Evolutionary conservation across 2,329 filamentous ascomycete species (phyloP).

Genomic region (Aureobasidium sp.): DNA sequence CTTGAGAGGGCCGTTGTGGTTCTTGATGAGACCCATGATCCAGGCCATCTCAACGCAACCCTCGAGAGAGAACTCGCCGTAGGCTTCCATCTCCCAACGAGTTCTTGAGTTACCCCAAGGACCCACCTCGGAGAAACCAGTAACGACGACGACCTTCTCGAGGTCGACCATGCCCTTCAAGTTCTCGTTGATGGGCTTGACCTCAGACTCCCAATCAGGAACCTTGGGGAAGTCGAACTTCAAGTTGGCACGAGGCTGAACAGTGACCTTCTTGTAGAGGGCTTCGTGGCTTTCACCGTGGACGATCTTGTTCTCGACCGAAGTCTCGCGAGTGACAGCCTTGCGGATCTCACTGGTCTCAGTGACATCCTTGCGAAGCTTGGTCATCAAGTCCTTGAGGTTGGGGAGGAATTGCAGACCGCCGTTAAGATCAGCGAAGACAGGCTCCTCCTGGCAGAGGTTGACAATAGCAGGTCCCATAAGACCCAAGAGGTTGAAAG

Average conservation of each 20-base stretch:
- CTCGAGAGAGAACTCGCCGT: slow-evolving; percentile 93
- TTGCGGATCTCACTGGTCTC: slow-evolving; percentile 90
- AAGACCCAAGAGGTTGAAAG: slow-evolving; percentile 92
- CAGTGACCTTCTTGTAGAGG: slow-evolving; percentile 87
- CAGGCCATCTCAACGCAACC: slow-evolving; percentile 99
- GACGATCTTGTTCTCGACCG: slow-evolving; percentile 94
- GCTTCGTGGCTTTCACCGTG: slow-evolving; percentile 89
- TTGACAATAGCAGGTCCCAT: slow-evolving; percentile 94
- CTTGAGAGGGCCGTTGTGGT: slow-evolving; percentile 94
- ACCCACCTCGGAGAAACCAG: slow-evolving; percentile 90
- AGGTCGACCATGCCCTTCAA: slow-evolving; percentile 98
- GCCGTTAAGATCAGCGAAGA: slow-evolving; percentile 95
- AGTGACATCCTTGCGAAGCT: slow-evolving; percentile 87
- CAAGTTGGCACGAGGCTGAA: slow-evolving; percentile 93
- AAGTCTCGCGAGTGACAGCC: slow-evolving; percentile 90
- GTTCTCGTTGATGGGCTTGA: slow-evolving; percentile 78
- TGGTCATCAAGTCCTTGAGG: slow-evolving; percentile 88
- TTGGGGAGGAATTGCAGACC: slow-evolving; percentile 96
- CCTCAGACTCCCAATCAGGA: slow-evolving; percentile 84
- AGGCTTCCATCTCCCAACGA: slow-evolving; percentile 98
- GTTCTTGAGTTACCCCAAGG: slow-evolving; percentile 98
- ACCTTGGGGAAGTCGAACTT: slow-evolving; percentile 92
- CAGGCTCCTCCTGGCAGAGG: slow-evolving; percentile 88
- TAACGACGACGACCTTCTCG: slow-evolving; percentile 95
- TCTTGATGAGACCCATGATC: slow-evolving; percentile 99